A percentile compares a stretch with the other conserved stretches of the same genome.
Evolutionary conservation across 2,329 filamentous ascomycete species (phyloP).

Genomic region (Cercospora citrullina): DNA sequence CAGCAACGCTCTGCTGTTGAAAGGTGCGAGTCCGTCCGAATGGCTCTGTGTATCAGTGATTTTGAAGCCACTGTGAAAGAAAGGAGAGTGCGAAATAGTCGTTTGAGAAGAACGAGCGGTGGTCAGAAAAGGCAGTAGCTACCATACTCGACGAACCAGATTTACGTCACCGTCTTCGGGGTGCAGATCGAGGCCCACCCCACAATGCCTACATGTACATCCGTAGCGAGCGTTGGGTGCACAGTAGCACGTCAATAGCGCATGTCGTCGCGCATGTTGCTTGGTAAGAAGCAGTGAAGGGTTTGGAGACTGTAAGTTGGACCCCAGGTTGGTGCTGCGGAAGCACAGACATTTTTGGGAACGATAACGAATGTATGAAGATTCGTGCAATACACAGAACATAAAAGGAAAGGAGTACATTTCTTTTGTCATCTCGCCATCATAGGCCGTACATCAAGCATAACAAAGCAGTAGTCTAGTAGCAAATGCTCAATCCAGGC

Average conservation of each 20-base stretch:
- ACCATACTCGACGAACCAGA: neutral
- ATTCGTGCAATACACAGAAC: neutral
- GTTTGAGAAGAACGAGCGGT: neutral
- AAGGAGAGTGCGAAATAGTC: neutral
- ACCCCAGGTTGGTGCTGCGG: neutral
- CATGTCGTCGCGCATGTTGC: neutral
- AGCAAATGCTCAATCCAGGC: conserved; percentile 31
- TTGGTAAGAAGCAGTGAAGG: neutral
- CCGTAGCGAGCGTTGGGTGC: neutral
- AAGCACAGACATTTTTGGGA: neutral
- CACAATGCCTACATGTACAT: neutral
- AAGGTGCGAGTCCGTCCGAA: neutral
- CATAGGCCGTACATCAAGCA: conserved; percentile 27
- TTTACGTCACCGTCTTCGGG: conserved; percentile 14
- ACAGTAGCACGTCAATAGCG: neutral
- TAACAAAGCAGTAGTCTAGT: conserved; percentile 30
- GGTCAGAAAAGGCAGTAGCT: neutral
- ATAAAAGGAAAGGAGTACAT: conserved; percentile 23
- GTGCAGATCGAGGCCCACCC: conserved; percentile 9
- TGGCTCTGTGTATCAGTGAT: neutral
- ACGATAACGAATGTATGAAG: neutral
- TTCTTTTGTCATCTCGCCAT: conserved; percentile 32
- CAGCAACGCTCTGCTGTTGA: neutral
- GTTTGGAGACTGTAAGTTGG: neutral
- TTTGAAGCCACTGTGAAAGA: conserved; percentile 1